Base-by-base conservation (phyloP, 1,139 yeast genomes). In the Nakaseomyces uthaithaninus region DNA sequence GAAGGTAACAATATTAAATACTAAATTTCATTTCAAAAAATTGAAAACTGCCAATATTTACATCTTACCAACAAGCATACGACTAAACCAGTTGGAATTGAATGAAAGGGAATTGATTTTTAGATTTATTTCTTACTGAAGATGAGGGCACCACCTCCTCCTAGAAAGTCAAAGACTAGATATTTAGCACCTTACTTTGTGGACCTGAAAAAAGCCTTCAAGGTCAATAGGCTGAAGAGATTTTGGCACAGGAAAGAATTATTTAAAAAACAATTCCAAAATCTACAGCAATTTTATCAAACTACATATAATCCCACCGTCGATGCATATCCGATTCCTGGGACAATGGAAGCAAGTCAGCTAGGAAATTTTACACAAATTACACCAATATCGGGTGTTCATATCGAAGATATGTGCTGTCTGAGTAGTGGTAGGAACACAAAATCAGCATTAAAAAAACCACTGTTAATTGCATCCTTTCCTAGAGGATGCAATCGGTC, bases 101-200 rank as follows among this genome's bases (percentile, higher is more conserved):
- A n/a, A n/a, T n/a, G n/a, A n/a, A n/a, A n/a, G n/a, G n/a, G n/a
- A n/a, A n/a, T n/a, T n/a, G n/a, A n/a, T n/a, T n/a, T n/a, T n/a
- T n/a, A n/a, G n/a, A n/a, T n/a, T n/a, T n/a, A n/a, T n/a, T n/a
- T n/a, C n/a, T n/a, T n/a, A n/a, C n/a, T n/a, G n/a, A 31, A 18
- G 2, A 59, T 59, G 63, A 54, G 62, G 41, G 61, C 59, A 9
- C 60, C 60, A 27, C 63, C 63, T 5, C 50, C 51, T 4, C 57
- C 57, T 10, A 49, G 62, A 39, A 52, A 44, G 31, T 52, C 61
- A 1, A 54, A 42, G 28, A 40, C 51, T 19, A 12, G 43, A 50
- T 24, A 33, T 31, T 48, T 23, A 45, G 46, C 39, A 44, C 42
- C 31, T 38, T 33, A 37, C 23, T 43, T 8, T 40, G 43, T 31